Base-by-base conservation (phyloP, 1,284 basidiomycete species). In the Malassezia cuniculi region DNA sequence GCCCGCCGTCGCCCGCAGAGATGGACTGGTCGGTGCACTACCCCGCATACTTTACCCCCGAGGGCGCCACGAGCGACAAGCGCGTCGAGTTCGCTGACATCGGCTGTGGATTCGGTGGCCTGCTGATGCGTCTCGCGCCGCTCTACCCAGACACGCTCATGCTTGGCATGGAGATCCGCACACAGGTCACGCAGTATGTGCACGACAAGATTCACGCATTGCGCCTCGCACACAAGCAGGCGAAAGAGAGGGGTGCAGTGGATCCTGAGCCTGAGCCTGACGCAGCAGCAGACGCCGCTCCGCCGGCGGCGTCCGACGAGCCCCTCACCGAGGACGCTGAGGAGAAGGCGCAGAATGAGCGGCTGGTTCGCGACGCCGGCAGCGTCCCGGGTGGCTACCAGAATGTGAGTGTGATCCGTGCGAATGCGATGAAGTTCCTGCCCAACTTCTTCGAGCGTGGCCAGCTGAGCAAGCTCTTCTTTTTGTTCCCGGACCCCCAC, bases 371-470 rank as follows among this genome's bases (percentile, higher is more conserved):
- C 6, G 33, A 42, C 11, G 54, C 54, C 3, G 46, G 44, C 6
- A 21, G 41, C 68, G 73, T 9, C 71, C 73, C 27, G 69, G 78
- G 38, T 50, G 63, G 55, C 9, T 94, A 82, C 69, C 78, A 90
- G 62, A 99, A 97, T 68, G 78, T 95, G 39, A 86, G 85, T 34
- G 80, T 95, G 50, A 81, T 94, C 48, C 81, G 90, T 35, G 86
- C 85, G 8, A 99, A 99, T 69, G 81, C 85, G 31, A 95, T 95
- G 90, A 97, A 97, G 71, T 95, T 95, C 69, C 76, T 95, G 50
- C 85, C 89, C 10, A 97, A 97, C 71, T 95, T 89, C 70, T 94
- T 99, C 69, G 68, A 75, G 9, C 87, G 89, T 64, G 80, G 80
- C 47, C 90, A 93, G 62, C 45, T 65, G 5, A 42, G 41, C 29